phyloP scores from a whole-genome alignment of 2,329 filamentous ascomycete genomes.

The Magnaporthales sp. region DNA sequence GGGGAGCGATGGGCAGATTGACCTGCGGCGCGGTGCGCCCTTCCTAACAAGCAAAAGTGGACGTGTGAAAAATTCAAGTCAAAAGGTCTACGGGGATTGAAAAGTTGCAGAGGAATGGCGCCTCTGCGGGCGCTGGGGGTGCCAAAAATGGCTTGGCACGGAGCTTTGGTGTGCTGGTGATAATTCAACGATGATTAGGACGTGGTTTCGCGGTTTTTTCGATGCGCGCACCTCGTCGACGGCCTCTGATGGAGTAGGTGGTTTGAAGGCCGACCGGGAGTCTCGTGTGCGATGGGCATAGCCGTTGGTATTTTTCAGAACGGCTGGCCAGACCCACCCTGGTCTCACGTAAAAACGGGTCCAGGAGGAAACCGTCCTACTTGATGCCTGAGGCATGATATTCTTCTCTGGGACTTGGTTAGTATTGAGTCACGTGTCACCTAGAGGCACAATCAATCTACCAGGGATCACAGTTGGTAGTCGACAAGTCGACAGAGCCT shows the following conservation, averaged over 20 bases:
- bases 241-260: constrained; percentile 31
- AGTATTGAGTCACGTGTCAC: neutral
- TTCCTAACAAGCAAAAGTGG: constrained; percentile 10
- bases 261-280: constrained; percentile 43
- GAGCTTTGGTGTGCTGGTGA: constrained; percentile 40
- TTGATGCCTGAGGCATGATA: neutral
- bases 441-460: neutral
- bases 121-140: constrained; percentile 20
- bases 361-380: neutral
- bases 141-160: neutral
- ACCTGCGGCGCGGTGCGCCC: constrained; percentile 1
- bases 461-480: neutral
- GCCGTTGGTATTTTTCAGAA: constrained; percentile 33
- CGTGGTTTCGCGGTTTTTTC: constrained; percentile 52
- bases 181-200: constrained; percentile 49
- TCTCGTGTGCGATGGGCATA: constrained; percentile 38
- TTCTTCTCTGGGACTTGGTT: neutral
- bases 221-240: constrained; percentile 44
- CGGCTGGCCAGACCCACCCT: constrained; percentile 12
- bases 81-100: constrained; percentile 19
- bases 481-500: neutral
- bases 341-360: neutral
- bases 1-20: neutral
- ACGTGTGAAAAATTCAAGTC: constrained; percentile 31
- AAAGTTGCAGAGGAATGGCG: constrained; percentile 29